Percentiles rank a stretch among this genome's conserved stretches.
Conservation (phyloP, 2,329 filamentous ascomycete genomes). For the Ceratocystis colombiana region DNA sequence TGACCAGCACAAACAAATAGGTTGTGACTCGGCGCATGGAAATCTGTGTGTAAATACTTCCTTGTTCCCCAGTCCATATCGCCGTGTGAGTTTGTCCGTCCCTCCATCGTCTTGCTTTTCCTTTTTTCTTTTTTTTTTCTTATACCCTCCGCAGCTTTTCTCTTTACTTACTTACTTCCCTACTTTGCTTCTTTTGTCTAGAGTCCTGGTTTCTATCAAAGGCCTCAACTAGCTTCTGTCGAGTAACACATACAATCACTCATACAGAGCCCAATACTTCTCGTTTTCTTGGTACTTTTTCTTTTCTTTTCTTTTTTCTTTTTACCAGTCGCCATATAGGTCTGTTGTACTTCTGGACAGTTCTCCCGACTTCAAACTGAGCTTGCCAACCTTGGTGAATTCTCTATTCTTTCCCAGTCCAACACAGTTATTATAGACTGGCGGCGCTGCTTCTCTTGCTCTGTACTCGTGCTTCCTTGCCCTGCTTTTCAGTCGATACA, state of each 20-base stretch:
- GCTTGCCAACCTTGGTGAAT: no score
- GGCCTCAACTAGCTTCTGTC: background rate
- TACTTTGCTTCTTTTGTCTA: background rate
- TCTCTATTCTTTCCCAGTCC: no score
- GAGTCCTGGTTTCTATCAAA: background rate
- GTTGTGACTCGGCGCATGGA: background rate
- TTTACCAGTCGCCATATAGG: no score
- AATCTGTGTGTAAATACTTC: slow-evolving; percentile 7
- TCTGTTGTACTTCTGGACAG: no score
- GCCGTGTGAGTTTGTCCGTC: background rate
- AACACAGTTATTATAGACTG: background rate
- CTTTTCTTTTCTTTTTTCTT: no score
- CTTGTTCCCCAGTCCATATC: slow-evolving; percentile 7
- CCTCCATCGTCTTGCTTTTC: slow-evolving; percentile 9
- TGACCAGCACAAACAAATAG: background rate
- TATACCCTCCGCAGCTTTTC: background rate
- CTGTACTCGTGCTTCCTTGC: background rate
- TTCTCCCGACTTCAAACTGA: no score
- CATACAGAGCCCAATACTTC: background rate
- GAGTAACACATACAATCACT: background rate
- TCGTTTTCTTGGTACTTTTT: no score
- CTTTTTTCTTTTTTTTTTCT: slow-evolving; percentile 18
- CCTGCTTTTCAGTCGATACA: background rate
- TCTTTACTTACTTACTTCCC: background rate
- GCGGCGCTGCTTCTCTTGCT: background rate